A percentile compares a stretch with the other conserved stretches of the same genome.
These are phyloP conservation scores for Phoma sp. DNA, from an alignment of 2,329 filamentous ascomycete genomes.

Conservation along the genomic window DNA sequence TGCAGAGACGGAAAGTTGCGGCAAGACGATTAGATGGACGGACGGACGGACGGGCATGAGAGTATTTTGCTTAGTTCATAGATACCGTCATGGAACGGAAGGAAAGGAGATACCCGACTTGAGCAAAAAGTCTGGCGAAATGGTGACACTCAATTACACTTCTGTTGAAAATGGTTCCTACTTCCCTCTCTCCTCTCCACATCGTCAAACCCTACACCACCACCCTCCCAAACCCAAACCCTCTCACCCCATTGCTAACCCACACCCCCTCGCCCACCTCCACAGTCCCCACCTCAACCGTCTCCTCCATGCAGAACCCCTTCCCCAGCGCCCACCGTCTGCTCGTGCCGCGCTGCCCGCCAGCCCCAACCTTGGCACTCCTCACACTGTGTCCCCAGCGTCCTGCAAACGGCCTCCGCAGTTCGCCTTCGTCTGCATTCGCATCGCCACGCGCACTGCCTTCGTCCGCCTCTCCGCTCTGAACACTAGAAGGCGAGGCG, in stretches of 20 bases:
- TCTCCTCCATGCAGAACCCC: constrained; percentile 70
- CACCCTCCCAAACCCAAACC: constrained; percentile 62
- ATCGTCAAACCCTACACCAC: constrained; percentile 21
- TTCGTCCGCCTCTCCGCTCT: background rate
- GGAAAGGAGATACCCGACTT: background rate
- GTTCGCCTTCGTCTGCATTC: constrained; percentile 42
- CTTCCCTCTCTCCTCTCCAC: background rate
- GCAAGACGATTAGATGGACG: background rate
- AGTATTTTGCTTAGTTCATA: background rate
- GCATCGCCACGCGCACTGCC: too few species aligned
- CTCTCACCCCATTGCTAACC: constrained; percentile 87
- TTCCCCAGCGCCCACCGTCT: constrained; percentile 80
- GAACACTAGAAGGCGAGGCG: background rate
- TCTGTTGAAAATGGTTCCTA: too few species aligned
- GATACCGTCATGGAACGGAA: background rate
- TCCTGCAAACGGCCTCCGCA: constrained; percentile 44
- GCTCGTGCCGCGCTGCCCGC: constrained; percentile 83
- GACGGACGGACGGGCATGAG: background rate
- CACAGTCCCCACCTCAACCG: constrained; percentile 66
- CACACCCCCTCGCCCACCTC: constrained; percentile 78
- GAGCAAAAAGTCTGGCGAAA: background rate
- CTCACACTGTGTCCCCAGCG: constrained; percentile 48
- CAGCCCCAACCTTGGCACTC: constrained; percentile 63
- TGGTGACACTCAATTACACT: background rate
- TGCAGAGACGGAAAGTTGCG: background rate